Base-by-base conservation (phyloP, 2,329 filamentous ascomycete genomes). In the Pleurostoma richardsiae region DNA sequence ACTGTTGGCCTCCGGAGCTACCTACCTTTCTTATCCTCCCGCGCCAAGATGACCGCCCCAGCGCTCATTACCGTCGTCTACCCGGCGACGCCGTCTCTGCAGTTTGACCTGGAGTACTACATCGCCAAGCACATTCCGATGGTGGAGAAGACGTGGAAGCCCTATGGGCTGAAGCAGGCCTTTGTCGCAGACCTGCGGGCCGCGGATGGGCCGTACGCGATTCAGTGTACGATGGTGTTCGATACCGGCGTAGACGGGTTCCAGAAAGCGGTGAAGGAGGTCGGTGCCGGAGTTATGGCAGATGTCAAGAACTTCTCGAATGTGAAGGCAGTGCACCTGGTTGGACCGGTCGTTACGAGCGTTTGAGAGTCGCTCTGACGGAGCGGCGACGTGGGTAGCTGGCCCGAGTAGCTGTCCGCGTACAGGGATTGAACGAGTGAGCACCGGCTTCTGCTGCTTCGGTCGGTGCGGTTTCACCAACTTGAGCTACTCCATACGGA, bases 101-200 rank as follows among this genome's bases (percentile, higher is more conserved):
- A 52, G 8, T 77, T 77, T 62, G 59, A 77, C 60, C 59, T 73
- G 52, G 63, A 72, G 31, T 77, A 77, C 65, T 78, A 76, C 56
- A 55, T 74, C 36, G 46, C 54, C 3, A 66, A 51, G 26, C 73
- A 77, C 62, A 72, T 77, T 67, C 65, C 68, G 2, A 58, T 77
- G 3, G 68, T 69, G 11, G 49, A 56, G 29, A 59, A 65, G 42
- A 50, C 54, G 29, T 76, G 72, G 72, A 50, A 45, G 1, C 49
- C 56, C 1, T 53, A 60, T 43, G 74, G 74, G 39, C 57, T 77
- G 4, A 63, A 63, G 56, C 57, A 56, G 42, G 56, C 67, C 39
- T 54, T 56, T 27, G 46, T 62, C 3, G 62, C 56, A 46, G 56
- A 56, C 51, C 49, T 53, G 43, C 38, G 49, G 7, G 55, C 52